A percentile compares a stretch with the other conserved stretches of the same genome.
phyloP scores from a whole-genome alignment of 2,329 filamentous ascomycete genomes.

The Fusarium sp. region DNA sequence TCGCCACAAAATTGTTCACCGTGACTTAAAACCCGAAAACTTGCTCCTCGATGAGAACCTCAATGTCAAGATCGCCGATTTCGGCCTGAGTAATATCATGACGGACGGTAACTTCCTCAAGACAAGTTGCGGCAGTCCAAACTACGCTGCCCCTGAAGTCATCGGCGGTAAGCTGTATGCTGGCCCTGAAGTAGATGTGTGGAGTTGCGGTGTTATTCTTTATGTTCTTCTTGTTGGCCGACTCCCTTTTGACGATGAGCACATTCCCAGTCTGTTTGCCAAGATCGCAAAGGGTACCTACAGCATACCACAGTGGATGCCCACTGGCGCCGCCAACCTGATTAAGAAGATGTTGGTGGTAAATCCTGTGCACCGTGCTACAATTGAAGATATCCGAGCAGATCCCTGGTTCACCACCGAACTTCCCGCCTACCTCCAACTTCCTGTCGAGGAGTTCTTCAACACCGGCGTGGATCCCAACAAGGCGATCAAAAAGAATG shows the following conservation, averaged over 20 bases:
- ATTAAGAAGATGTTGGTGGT: conserved; percentile 96
- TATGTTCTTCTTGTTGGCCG: conserved; percentile 85
- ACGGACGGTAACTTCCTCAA: conserved; percentile 99
- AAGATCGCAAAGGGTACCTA: conserved; percentile 97
- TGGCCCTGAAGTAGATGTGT: conserved; percentile 97
- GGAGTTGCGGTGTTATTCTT: conserved; percentile 94
- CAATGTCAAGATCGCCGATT: conserved; percentile 99
- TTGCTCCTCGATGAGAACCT: conserved; percentile 92
- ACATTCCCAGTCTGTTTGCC: conserved; percentile 96
- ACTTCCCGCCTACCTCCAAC: conserved; percentile 86
- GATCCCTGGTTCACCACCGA: conserved; percentile 95
- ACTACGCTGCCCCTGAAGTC: conserved; percentile 97
- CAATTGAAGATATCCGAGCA: conserved; percentile 90
- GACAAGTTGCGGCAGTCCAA: conserved; percentile 97
- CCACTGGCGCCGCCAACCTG: conserved; percentile 81
- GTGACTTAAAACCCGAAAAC: conserved; percentile 98
- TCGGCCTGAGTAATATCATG: conserved; percentile 99
- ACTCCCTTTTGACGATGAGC: conserved; percentile 97
- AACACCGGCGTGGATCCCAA: conserved; percentile 95
- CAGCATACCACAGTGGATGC: conserved; percentile 91
- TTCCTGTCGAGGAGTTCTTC: conserved; percentile 90
- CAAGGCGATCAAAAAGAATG: conserved; percentile 86
- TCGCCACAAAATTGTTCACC: conserved; percentile 97
- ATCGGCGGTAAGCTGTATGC: conserved; percentile 98
- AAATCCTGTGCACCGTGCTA: conserved; percentile 93